Evolutionary conservation across 495 filamentous ascomycete genomes (phyloP), one percentile per base, ranked within the genome.

Genomic region (Aspergillus bridgeri): DNA sequence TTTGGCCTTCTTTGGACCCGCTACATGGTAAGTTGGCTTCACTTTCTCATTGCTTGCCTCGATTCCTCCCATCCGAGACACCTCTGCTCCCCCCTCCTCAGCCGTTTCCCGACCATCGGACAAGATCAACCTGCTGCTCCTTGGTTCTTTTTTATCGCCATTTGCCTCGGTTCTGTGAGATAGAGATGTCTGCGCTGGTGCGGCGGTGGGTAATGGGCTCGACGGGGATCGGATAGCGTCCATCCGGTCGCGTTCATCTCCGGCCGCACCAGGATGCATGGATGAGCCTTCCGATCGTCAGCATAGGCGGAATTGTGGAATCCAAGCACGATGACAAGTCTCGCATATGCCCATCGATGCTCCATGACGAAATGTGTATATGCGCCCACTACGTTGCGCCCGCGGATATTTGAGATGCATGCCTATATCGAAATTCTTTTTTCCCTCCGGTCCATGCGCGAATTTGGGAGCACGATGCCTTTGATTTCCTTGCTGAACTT

Each of bases 1-100:
- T 65, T 65, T 63, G 63, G 57, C 60, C 64, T 69, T 66, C 65
- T 66, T 62, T 66, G 64, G 55, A 56, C 65, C 60, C 61, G 59
- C 33, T 38, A 53, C 58, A 59, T 62, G 63, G 66, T 69, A 61
- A 69, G 66, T 69, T 57, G 66, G 60, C 54, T 58, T 58, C 42
- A 43, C 46, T 56, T 62, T 38, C 33, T 15, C 43, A 20, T 59
- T 55, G 53, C 59, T 52, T 60, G 57, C 60, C 56, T 59, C 61
- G 57, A 57, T 55, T 50, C 42, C 53, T 53, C 44, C 23, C 53
- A 54, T 27, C 50, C 59, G 56, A 59, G 53, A 59, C 45, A 51
- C 59, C 9, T 50, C 38, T 27, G 21, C 46, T 38, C 27, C 51
- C 42, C 53, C 43, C 13, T 33, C 27, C 25, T 43, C 48, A 52